Evolutionary conservation across 805 yeast genomes (phyloP), one percentile per base, ranked within the genome.

Genomic region (Schwanniomyces occidentalis): DNA sequence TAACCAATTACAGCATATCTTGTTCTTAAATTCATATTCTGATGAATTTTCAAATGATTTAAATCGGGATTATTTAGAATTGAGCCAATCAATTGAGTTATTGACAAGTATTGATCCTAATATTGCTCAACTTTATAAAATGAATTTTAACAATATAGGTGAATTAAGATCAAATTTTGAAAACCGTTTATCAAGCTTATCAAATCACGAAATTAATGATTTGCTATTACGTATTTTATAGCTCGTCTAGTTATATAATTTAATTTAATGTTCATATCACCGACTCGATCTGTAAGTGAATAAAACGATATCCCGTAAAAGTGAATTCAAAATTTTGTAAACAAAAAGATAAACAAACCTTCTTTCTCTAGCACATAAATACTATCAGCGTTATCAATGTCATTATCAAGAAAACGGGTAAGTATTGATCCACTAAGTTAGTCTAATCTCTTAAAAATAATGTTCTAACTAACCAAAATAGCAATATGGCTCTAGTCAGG

Each of bases 1-100:
- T 2, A 26, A 33, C 7, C 36, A 46, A 16, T 40, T 65, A 23
- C 41, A 41, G 9, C 46, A 35, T 6, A 38, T 41, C 15, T 42
- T 63, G 21, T 45, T 51, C 27, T 36, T 61, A 27, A 36, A 29
- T 16, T 30, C 40, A 3, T 19, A 34, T 18, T 18, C 25, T 6
- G 38, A 35, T 19, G 38, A 35, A 21, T 44, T 33, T 32, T 41
- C 59, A 5, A 63, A 58, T 26, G 41, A 35, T 8, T 35, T 28
- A 14, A 64, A 65, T 40, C 37, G 40, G 19, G 45, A 34, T 5
- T 61, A 46, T 37, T 35, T 44, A 18, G 57, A 54, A 40, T 48
- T 62, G 18, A 20, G 32, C 2, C 68, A 63, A 39, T 56, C 63
- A 4, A 40, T 65, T 9, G 52, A 56, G 21, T 40, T 67, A 19